Percentiles rank a stretch among this genome's conserved stretches.
Conservation (phyloP, 139 green algal species). For the Raphidocelis subcapitata region DNA sequence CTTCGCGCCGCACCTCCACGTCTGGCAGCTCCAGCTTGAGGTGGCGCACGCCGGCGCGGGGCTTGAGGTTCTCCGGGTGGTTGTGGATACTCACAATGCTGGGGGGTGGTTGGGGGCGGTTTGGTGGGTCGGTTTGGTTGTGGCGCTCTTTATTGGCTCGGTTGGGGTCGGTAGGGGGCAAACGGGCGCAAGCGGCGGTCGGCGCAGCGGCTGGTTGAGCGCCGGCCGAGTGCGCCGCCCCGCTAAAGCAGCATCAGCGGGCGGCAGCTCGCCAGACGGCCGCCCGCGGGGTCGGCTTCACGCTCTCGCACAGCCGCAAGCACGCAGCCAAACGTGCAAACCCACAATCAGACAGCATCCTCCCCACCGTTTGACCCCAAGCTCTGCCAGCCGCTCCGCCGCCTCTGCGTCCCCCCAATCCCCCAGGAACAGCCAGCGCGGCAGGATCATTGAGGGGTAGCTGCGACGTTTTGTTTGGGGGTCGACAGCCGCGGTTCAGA, state of each 20-base stretch:
- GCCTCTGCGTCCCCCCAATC: conserved; percentile 67
- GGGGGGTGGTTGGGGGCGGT: not conserved
- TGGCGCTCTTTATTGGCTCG: not conserved
- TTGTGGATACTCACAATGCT: conserved; percentile 70
- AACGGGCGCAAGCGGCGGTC: not conserved
- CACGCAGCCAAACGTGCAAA: not conserved
- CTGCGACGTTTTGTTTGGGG: conserved; percentile 37
- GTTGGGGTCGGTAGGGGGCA: not conserved
- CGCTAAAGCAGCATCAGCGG: not conserved
- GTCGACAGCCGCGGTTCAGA: not conserved
- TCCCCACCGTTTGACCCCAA: conserved; percentile 47
- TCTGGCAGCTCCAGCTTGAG: conserved; percentile 63
- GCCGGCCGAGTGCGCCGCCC: too few relatives aligned
- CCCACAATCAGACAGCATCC: not conserved
- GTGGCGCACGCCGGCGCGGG: conserved; percentile 36
- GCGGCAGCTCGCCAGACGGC: too few relatives aligned
- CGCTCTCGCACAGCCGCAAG: too few relatives aligned
- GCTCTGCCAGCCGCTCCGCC: conserved; percentile 46
- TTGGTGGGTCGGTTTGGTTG: not conserved
- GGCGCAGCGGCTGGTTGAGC: not conserved
- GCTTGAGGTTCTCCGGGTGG: conserved; percentile 64
- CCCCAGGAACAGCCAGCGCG: conserved; percentile 68
- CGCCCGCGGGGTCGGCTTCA: too few relatives aligned
- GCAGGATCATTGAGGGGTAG: conserved; percentile 69
- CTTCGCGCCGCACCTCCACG: conserved; percentile 29